Evolutionary conservation across 345 rosid species (phyloP).

Genomic region (Citrus mangshanensis): DNA sequence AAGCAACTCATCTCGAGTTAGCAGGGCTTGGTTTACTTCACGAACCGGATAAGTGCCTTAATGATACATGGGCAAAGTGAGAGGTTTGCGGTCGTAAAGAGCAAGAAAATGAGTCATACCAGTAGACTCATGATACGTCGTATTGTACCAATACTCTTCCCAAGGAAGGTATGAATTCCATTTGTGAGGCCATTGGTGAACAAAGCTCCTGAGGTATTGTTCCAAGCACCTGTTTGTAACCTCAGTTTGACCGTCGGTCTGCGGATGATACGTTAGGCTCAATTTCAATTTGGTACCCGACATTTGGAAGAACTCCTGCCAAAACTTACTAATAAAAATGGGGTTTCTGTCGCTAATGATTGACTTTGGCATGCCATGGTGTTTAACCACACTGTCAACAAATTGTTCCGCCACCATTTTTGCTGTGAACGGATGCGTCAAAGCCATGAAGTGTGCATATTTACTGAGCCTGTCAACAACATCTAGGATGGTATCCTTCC

Average conservation of each 20-base stretch:
- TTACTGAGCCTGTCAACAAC: too few relatives aligned
- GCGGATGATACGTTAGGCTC: not conserved
- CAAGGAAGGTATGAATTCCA: not conserved
- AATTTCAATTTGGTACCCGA: not conserved
- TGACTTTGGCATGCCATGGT: too few relatives aligned
- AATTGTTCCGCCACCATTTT: too few relatives aligned
- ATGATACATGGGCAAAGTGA: not conserved
- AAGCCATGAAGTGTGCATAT: too few relatives aligned
- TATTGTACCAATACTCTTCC: conserved; percentile 12
- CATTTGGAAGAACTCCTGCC: not conserved
- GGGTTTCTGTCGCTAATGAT: too few relatives aligned
- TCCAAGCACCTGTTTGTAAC: not conserved
- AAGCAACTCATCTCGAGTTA: not conserved
- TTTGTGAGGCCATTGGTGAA: not conserved
- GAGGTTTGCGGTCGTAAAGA: not conserved
- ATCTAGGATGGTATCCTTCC: too few relatives aligned
- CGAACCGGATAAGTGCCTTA: not conserved
- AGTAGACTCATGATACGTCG: not conserved
- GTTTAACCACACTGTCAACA: too few relatives aligned
- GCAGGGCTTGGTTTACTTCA: not conserved
- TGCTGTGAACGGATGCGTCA: too few relatives aligned
- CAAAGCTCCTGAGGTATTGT: not conserved
- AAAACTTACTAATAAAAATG: too few relatives aligned
- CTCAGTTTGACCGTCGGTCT: not conserved
- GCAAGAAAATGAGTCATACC: not conserved